Evolutionary conservation across 257 asterid species (phyloP), one percentile per base, ranked within the genome.

Genomic region (Nicotiana obtusifolia): DNA sequence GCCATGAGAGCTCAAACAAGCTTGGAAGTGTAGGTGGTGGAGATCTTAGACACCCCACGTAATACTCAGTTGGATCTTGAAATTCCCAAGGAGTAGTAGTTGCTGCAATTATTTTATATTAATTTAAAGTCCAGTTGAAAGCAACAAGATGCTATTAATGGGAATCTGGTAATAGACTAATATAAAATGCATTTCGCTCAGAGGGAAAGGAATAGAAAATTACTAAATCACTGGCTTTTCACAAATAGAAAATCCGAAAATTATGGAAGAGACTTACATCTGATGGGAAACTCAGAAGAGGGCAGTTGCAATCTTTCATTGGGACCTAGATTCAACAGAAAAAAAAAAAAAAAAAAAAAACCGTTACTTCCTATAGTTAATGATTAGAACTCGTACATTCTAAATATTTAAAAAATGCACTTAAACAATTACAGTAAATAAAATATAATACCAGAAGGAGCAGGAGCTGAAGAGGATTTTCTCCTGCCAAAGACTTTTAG

Each of bases 401-500:
- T 64, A 64, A 64, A 64, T 64, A 26, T 64, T 64, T 26, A 26
- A 64, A n/a, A 73, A 73, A 73, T 15, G 62, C 22, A 24, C 41
- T 14, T 49, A 2, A 49, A 10, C 44, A 75, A 49, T 49, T 61
- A 14, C 24, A 35, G 13, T 28, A 6, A 56, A 57, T n/a, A 17
- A 20, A 11, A 41, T 16, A 64, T 62, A 41, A 20, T 85, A 88
- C 90, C 90, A 28, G 71, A 47, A 66, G 76, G 81, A 75, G 80
- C 64, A 68, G 86, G 61, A 62, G 81, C 41, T 33, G 85, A 80
- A 84, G 83, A 76, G 35, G 90, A 81, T 84, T 85, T 87, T 44
- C 89, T 87, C 68, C 91, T 82, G 83, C 91, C 91, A 75, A 88
- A 83, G 67, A 88, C 90, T 86, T 87, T 88, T 65, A 88, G 83